A percentile compares a stretch with the other conserved stretches of the same genome.
phyloP scores from a whole-genome alignment of 345 rosid genomes.

The Eucalyptus pauciflora region DNA sequence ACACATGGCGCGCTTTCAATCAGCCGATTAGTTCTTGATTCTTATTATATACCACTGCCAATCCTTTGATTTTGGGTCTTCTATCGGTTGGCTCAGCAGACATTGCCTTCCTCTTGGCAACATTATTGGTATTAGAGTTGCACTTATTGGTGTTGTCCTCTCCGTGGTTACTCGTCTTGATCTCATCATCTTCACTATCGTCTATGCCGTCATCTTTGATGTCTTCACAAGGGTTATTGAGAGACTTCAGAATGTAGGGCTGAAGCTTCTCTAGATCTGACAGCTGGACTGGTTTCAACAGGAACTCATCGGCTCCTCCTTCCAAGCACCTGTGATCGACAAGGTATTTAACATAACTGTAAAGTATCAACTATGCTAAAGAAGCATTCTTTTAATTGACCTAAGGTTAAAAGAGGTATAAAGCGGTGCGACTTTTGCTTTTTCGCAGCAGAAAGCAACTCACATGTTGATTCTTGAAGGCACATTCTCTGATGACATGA shows the following conservation, averaged over 20 bases:
- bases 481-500: conserved; percentile 86
- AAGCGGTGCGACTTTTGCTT: background rate
- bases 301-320: conserved; percentile 51
- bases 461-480: conserved; percentile 60
- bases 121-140: background rate
- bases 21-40: background rate
- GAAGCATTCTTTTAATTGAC: background rate
- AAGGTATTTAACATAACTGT: background rate
- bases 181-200: background rate
- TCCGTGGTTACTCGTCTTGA: background rate
- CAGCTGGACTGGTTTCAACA: conserved; percentile 37
- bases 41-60: conserved; percentile 6
- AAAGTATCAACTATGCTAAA: background rate
- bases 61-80: conserved; percentile 22
- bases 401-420: background rate
- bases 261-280: conserved; percentile 43
- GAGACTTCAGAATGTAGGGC: conserved; percentile 24
- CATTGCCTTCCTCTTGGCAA: conserved; percentile 28
- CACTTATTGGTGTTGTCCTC: background rate
- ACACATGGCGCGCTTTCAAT: background rate
- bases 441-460: background rate
- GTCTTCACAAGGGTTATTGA: background rate
- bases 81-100: conserved; percentile 14
- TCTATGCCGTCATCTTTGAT: background rate
- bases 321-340: conserved; percentile 31